A percentile compares a stretch with the other conserved stretches of the same genome.
Evolutionary conservation across 2,329 filamentous ascomycete genomes (phyloP).

Genomic region (Fusarium xyrophilum): DNA sequence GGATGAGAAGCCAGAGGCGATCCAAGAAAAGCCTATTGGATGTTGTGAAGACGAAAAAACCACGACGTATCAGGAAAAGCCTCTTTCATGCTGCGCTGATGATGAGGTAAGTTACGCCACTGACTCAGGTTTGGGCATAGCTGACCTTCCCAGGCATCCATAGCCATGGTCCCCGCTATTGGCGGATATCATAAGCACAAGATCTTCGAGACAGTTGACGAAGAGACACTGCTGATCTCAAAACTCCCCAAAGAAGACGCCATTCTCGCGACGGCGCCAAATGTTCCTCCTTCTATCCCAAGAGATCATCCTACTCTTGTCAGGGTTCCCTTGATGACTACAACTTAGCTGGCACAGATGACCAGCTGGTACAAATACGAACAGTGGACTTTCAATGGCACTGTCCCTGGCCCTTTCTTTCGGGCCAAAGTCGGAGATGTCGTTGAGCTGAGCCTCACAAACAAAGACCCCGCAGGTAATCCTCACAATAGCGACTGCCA

Average conservation of each 20-base stretch:
- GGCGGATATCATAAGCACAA: not conserved
- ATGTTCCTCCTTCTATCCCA: not conserved
- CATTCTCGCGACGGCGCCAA: not conserved
- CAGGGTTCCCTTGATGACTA: not conserved
- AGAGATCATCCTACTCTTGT: not conserved
- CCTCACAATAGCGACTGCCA: slow-evolving; percentile 26
- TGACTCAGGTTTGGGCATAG: not conserved
- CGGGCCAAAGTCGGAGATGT: slow-evolving; percentile 17
- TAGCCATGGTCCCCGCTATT: not conserved
- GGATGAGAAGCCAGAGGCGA: not conserved
- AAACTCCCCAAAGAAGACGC: not conserved
- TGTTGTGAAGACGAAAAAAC: not conserved
- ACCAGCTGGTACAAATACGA: slow-evolving; percentile 25
- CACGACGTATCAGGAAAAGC: not conserved
- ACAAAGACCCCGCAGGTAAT: not conserved
- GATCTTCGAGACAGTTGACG: not conserved
- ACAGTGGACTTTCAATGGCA: slow-evolving; percentile 26
- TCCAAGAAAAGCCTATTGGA: not conserved
- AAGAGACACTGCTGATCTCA: not conserved
- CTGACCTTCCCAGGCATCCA: not conserved
- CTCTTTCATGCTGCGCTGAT: not conserved
- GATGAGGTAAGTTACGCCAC: not conserved
- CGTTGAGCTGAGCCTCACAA: slow-evolving; percentile 15
- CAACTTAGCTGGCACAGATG: slow-evolving; percentile 16
- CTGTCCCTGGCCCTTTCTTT: slow-evolving; percentile 21